Percentiles rank a stretch among this genome's conserved stretches.
phyloP scores from a whole-genome alignment of 345 rosid genomes.

The Mallotus nudiflorus region DNA sequence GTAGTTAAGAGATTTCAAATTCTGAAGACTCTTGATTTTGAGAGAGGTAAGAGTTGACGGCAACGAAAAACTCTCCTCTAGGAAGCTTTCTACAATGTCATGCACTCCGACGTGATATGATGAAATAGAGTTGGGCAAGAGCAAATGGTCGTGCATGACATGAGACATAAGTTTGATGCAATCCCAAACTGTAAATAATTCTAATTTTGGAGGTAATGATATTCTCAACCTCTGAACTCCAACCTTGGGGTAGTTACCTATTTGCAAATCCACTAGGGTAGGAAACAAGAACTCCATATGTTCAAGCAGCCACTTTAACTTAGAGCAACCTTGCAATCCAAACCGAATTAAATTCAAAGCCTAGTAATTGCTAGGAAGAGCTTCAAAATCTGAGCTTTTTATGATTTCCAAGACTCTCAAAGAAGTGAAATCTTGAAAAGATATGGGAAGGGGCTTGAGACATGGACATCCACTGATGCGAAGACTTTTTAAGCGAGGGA shows the following conservation, averaged over 20 bases:
- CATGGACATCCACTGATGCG: not conserved
- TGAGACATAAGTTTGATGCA: not conserved
- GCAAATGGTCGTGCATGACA: not conserved
- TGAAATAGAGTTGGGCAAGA: not conserved
- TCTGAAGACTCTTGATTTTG: not conserved
- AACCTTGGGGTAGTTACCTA: not conserved
- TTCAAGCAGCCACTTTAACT: not conserved
- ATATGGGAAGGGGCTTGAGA: not conserved
- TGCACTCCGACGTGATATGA: not conserved
- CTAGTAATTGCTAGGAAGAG: not conserved
- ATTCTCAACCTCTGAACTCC: not conserved
- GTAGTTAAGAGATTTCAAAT: not conserved
- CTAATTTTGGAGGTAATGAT: not conserved
- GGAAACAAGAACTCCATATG: not conserved
- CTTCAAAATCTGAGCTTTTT: not conserved
- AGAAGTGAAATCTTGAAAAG: not conserved
- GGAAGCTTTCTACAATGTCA: too few species aligned
- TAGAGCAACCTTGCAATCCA: not conserved
- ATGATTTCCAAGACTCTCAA: not conserved
- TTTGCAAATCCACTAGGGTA: too few species aligned
- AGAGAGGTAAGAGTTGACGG: slow-evolving; percentile 7
- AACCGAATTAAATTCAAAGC: not conserved
- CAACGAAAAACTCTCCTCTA: not conserved
- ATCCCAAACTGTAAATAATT: not conserved
- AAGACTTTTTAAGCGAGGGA: not conserved